Percentiles rank a stretch among this genome's conserved stretches.
Evolutionary conservation across 2,329 filamentous ascomycete species (phyloP).

Genomic region (Orbilia blumenaviensis): DNA sequence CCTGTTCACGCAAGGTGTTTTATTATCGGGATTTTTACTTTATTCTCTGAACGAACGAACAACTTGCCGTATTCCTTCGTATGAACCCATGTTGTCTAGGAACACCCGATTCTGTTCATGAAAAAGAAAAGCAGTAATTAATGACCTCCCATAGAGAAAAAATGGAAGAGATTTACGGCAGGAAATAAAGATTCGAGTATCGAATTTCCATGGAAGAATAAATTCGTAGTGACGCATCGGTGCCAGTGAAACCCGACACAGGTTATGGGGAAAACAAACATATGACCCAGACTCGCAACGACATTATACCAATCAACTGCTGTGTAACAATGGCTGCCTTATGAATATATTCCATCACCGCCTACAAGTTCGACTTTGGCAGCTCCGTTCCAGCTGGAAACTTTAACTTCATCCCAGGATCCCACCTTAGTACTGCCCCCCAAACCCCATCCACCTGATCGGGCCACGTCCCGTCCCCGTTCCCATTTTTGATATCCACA

Average conservation of each 20-base stretch:
- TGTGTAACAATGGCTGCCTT: not conserved
- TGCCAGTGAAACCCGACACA: not conserved
- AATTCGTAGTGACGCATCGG: not conserved
- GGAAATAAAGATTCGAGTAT: not conserved
- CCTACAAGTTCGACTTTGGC: conserved; percentile 24
- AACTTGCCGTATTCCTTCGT: conserved; percentile 35
- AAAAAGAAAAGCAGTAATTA: conserved; percentile 52
- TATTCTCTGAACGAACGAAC: conserved; percentile 41
- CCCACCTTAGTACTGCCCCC: conserved; percentile 33
- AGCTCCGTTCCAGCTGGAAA: conserved; percentile 31
- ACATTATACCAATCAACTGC: not conserved
- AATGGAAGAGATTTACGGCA: conserved; percentile 42
- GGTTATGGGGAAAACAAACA: not conserved
- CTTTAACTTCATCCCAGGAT: conserved; percentile 33
- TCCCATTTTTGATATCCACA: conserved; percentile 50
- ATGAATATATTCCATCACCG: too few species aligned
- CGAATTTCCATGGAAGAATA: not conserved
- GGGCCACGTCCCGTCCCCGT: conserved; percentile 50
- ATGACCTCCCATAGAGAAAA: conserved; percentile 52
- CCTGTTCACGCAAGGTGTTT: conserved; percentile 55
- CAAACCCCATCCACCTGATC: conserved; percentile 47
- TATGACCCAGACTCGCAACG: too few species aligned
- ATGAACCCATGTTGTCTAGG: conserved; percentile 30
- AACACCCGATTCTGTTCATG: conserved; percentile 39
- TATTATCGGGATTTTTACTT: conserved; percentile 52